Conservation (phyloP, 164 flowering plant genomes). For the Annona squamosa region DNA sequence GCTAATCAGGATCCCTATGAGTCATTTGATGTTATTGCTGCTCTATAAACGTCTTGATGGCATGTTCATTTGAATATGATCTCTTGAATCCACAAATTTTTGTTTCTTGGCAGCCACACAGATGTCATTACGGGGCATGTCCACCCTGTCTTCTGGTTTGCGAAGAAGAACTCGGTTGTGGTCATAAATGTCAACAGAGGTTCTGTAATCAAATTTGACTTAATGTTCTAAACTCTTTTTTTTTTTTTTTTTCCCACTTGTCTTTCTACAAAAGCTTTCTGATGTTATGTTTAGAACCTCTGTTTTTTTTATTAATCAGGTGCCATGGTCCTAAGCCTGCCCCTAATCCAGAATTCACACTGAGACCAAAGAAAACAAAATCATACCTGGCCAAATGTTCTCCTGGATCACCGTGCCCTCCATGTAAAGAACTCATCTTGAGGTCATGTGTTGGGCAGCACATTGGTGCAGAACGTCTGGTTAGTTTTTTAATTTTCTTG, state of each 20-base stretch:
- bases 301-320: conserved; percentile 27
- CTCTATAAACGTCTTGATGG: neutral
- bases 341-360: conserved; percentile 71
- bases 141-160: conserved; percentile 68
- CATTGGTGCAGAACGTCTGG: conserved; percentile 75
- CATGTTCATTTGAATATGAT: neutral
- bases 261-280: too few relatives aligned
- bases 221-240: conserved; percentile 3
- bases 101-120: conserved; percentile 57
- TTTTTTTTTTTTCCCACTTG: too few relatives aligned
- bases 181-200: conserved; percentile 81
- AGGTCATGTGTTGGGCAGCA: conserved; percentile 79
- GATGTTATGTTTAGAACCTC: neutral
- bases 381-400: conserved; percentile 37
- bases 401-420: conserved; percentile 77
- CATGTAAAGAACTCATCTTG: conserved; percentile 86
- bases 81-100: neutral
- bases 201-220: conserved; percentile 15
- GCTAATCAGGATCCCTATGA: neutral
- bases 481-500: conserved; percentile 26
- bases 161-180: conserved; percentile 70
- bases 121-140: conserved; percentile 94
- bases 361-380: conserved; percentile 82
- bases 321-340: conserved; percentile 94
- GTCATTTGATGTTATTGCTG: neutral